These are phyloP conservation scores for Saitozyma podzolica DNA, from an alignment of 768 basidiomycete genomes.

Conservation along the genomic window DNA sequence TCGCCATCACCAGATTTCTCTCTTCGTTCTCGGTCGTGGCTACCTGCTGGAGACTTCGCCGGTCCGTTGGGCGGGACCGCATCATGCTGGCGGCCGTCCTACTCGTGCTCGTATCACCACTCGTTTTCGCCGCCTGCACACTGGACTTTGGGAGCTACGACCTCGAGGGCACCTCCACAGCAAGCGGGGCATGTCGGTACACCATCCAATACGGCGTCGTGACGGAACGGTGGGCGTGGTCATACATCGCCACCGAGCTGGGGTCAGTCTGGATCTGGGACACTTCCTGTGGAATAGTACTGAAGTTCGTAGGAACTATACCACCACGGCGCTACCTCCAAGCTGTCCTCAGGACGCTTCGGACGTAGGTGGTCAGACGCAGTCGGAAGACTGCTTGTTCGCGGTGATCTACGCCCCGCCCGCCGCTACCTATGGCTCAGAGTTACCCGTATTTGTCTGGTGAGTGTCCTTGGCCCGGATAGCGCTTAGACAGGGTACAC, in stretches of 20 bases:
- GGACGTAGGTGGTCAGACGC: slow-evolving; percentile 54
- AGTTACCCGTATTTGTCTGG: slow-evolving; percentile 51
- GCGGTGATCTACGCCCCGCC: slow-evolving; percentile 71
- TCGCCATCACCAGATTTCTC: no score
- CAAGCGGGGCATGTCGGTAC: slow-evolving; percentile 29
- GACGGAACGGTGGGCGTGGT: slow-evolving; percentile 22
- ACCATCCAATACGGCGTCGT: slow-evolving; percentile 25
- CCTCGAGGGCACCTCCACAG: neutral
- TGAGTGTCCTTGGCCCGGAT: slow-evolving; percentile 7
- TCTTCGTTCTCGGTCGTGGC: no score
- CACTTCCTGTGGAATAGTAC: neutral
- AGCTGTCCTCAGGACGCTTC: slow-evolving; percentile 69
- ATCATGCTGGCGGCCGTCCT: neutral
- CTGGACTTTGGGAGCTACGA: neutral
- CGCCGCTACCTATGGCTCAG: slow-evolving; percentile 53
- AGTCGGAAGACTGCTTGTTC: slow-evolving; percentile 77
- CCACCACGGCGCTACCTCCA: slow-evolving; percentile 57
- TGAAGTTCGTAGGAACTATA: neutral
- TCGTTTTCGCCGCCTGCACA: neutral
- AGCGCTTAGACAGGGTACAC: slow-evolving; percentile 64
- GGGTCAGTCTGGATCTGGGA: neutral
- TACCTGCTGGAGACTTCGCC: no score
- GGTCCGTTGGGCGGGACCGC: neutral
- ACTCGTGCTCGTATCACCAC: neutral
- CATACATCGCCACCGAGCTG: neutral